Percentiles rank a stretch among this genome's conserved stretches.
Conservation (phyloP, 2,329 filamentous ascomycete genomes). For the Rugonectria rugulosa region DNA sequence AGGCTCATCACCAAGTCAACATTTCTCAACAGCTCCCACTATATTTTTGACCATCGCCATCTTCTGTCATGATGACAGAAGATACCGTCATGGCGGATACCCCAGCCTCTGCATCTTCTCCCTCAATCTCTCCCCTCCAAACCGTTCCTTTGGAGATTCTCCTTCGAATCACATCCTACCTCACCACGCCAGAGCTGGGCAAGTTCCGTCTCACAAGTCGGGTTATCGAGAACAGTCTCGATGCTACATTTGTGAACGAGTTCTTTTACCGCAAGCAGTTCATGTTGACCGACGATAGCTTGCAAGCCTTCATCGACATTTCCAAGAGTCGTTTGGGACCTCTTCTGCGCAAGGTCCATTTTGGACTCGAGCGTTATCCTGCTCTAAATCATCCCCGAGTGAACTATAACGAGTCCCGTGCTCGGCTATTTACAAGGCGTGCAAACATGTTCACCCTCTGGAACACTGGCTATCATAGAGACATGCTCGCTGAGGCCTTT, state of each 20-base stretch:
- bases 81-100: slow-evolving; percentile 25
- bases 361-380: slow-evolving; percentile 40
- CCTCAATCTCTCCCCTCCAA: slow-evolving; percentile 34
- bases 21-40: no score
- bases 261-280: slow-evolving; percentile 74
- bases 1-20: no score
- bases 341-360: slow-evolving; percentile 47
- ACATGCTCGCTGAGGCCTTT: slow-evolving; percentile 66
- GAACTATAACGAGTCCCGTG: slow-evolving; percentile 17
- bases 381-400: slow-evolving; percentile 4
- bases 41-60: no score
- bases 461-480: slow-evolving; percentile 54
- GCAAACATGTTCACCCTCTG: slow-evolving; percentile 42
- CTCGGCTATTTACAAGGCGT: slow-evolving; percentile 27
- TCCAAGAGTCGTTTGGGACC: slow-evolving; percentile 53
- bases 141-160: slow-evolving; percentile 67
- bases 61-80: slow-evolving; percentile 24
- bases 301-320: slow-evolving; percentile 62
- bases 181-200: slow-evolving; percentile 64
- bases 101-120: slow-evolving; percentile 7
- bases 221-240: slow-evolving; percentile 60
- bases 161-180: slow-evolving; percentile 58
- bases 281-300: slow-evolving; percentile 65
- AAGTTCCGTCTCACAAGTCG: slow-evolving; percentile 63
- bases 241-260: slow-evolving; percentile 63